Percentiles rank a stretch among this genome's conserved stretches.
phyloP scores from a whole-genome alignment of 2,329 filamentous ascomycete species.

The Ophiosphaerella herpotricha region DNA sequence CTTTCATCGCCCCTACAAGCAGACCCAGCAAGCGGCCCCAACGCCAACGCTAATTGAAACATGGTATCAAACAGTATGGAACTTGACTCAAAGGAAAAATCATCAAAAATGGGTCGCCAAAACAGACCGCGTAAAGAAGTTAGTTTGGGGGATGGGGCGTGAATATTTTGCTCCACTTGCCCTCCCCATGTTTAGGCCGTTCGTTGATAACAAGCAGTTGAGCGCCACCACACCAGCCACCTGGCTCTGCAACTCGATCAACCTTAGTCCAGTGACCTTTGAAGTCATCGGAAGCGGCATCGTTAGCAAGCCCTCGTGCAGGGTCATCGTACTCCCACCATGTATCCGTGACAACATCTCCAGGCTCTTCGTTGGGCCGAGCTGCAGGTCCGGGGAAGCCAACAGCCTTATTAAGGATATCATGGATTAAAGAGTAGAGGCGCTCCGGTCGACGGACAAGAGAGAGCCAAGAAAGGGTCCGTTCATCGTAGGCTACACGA shows the following conservation, averaged over 20 bases:
- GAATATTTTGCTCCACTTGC: slow-evolving; percentile 40
- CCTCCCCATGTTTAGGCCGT: slow-evolving; percentile 33
- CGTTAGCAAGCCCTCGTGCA: slow-evolving; percentile 23
- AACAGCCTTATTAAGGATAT: slow-evolving; percentile 60
- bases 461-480: slow-evolving; percentile 62
- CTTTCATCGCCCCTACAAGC: neutral
- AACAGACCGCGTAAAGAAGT: slow-evolving; percentile 4
- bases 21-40: slow-evolving; percentile 1
- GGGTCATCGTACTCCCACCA: slow-evolving; percentile 55
- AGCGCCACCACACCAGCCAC: slow-evolving; percentile 61
- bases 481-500: slow-evolving; percentile 68
- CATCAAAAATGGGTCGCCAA: slow-evolving; percentile 6
- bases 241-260: slow-evolving; percentile 54
- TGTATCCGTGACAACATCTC: slow-evolving; percentile 58
- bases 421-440: slow-evolving; percentile 64
- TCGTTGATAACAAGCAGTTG: slow-evolving; percentile 57
- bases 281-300: slow-evolving; percentile 28
- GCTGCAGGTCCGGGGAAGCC: slow-evolving; percentile 65
- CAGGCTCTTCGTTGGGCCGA: slow-evolving; percentile 63
- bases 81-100: neutral
- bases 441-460: slow-evolving; percentile 68
- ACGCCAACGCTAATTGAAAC: slow-evolving; percentile 31
- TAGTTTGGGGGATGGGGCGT: slow-evolving; percentile 27
- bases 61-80: neutral
- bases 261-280: slow-evolving; percentile 43